Conservation (phyloP, 2,329 filamentous ascomycete genomes). For the Penicillium sp. region DNA sequence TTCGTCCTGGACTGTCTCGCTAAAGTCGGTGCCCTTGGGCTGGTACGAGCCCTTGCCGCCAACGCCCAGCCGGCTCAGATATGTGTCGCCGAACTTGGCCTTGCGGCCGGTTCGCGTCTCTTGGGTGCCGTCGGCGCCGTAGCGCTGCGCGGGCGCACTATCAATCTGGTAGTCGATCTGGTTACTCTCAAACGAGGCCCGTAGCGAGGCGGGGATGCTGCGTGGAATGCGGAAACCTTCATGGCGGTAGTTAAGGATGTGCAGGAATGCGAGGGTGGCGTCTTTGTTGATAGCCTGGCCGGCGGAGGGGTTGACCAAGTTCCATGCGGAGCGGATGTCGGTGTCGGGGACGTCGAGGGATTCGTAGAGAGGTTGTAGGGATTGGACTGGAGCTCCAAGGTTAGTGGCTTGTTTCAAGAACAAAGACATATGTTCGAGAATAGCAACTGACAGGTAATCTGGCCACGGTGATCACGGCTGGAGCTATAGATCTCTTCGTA, state of each 20-base stretch:
- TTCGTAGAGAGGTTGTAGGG: conserved; percentile 79
- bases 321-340: conserved; percentile 90
- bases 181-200: conserved; percentile 88
- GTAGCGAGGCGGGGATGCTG: conserved; percentile 82
- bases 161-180: conserved; percentile 95
- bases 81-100: conserved; percentile 95
- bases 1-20: conserved; percentile 72
- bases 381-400: conserved; percentile 54
- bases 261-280: conserved; percentile 86
- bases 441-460: conserved; percentile 63
- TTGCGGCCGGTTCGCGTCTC: conserved; percentile 81
- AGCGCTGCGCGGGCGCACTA: conserved; percentile 67
- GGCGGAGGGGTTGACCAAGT: conserved; percentile 90
- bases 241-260: conserved; percentile 93
- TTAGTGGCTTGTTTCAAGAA: conserved; percentile 6
- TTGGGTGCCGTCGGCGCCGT: conserved; percentile 75
- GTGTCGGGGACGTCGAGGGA: conserved; percentile 61
- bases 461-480: conserved; percentile 80
- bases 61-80: conserved; percentile 80
- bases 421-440: neutral
- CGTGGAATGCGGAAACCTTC: conserved; percentile 93
- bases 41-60: conserved; percentile 72
- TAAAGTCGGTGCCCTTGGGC: conserved; percentile 84
- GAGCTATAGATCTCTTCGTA: conserved; percentile 98
- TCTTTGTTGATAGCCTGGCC: conserved; percentile 84